Evolutionary conservation across 2,329 filamentous ascomycete species (phyloP).

Genomic region (Botrytis deweyae): DNA sequence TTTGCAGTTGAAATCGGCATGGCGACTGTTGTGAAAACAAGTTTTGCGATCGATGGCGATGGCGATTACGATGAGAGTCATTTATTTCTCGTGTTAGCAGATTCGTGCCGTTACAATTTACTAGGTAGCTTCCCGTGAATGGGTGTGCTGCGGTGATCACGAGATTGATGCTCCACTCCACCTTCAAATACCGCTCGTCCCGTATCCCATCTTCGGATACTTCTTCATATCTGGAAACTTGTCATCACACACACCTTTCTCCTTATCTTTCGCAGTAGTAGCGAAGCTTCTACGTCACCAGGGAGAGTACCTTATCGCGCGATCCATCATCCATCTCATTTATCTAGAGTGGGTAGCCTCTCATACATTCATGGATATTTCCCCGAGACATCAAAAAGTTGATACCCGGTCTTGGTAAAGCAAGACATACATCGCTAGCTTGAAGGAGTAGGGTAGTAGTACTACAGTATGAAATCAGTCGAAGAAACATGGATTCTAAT

Average conservation of each 20-base stretch:
- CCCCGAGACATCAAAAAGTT: conserved; percentile 8
- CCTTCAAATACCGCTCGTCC: not conserved
- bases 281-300: not conserved
- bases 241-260: conserved; percentile 2
- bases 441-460: conserved; percentile 2
- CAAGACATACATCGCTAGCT: conserved; percentile 11
- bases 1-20: not conserved
- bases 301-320: not conserved
- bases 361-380: conserved; percentile 8
- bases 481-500: conserved; percentile 1
- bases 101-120: not conserved
- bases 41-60: conserved; percentile 15
- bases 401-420: conserved; percentile 15
- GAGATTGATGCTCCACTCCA: conserved; percentile 12
- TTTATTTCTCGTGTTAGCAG: conserved; percentile 3
- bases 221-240: conserved; percentile 3
- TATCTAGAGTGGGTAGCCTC: not conserved
- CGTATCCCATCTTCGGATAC: conserved; percentile 9
- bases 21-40: conserved; percentile 7
- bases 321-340: conserved; percentile 4
- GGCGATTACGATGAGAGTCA: not conserved
- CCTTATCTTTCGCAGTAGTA: not conserved
- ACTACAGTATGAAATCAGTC: not conserved
- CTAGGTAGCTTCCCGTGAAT: not conserved
- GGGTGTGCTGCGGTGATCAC: conserved; percentile 16